phyloP scores from a whole-genome alignment of 78 protist species.

The Dictyostelium discoideum region DNA sequence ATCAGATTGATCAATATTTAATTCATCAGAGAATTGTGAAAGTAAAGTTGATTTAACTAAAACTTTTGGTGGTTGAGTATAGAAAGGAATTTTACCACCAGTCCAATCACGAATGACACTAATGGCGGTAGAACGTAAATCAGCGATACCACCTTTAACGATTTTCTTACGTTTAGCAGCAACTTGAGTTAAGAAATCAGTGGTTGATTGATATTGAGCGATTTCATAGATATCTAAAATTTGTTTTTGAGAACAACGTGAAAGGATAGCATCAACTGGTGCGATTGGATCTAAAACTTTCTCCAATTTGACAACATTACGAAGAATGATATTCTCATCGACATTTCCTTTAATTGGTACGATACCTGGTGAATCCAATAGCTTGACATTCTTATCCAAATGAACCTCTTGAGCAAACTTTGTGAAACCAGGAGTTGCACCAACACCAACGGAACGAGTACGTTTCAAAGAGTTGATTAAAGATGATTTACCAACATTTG shows the following conservation, averaged over 20 bases:
- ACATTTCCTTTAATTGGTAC: conserved; percentile 72
- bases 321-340: conserved; percentile 64
- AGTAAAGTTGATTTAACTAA: conserved; percentile 26
- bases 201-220: not conserved
- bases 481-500: conserved; percentile 98
- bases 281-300: conserved; percentile 85
- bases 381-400: conserved; percentile 91
- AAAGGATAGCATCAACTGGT: conserved; percentile 55
- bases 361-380: conserved; percentile 98
- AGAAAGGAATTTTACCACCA: conserved; percentile 83
- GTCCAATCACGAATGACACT: conserved; percentile 80
- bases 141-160: conserved; percentile 54
- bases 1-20: conserved; percentile 70
- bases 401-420: conserved; percentile 87
- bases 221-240: conserved; percentile 46
- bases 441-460: conserved; percentile 89
- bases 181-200: conserved; percentile 42
- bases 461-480: conserved; percentile 98
- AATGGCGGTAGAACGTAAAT: conserved; percentile 50
- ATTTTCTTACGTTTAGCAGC: conserved; percentile 68
- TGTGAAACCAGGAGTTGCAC: conserved; percentile 95
- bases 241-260: conserved; percentile 60
- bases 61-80: conserved; percentile 73
- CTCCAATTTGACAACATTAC: conserved; percentile 84
- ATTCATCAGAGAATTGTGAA: conserved; percentile 33